phyloP scores from a whole-genome alignment of 257 asterid genomes.

The Primulina huaijiensis region DNA sequence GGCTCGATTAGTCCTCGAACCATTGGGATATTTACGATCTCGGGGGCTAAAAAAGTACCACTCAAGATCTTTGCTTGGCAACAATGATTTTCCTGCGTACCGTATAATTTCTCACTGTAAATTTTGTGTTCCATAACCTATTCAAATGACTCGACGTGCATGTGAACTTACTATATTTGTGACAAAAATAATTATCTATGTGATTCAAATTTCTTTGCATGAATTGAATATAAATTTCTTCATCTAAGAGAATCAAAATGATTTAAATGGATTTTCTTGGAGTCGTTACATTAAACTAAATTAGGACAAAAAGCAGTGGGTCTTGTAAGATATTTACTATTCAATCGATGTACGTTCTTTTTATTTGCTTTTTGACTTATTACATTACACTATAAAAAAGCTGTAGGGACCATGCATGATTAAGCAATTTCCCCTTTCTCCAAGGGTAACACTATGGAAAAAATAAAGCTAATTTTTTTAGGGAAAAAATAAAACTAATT shows the following conservation, averaged over 20 bases:
- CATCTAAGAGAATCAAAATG: neutral
- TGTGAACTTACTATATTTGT: neutral
- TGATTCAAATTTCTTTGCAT: neutral
- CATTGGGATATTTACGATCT: conserved; percentile 94
- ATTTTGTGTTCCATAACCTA: neutral
- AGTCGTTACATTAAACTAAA: neutral
- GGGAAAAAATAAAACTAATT: no score
- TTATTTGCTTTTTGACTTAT: conserved; percentile 31
- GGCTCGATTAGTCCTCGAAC: conserved; percentile 93
- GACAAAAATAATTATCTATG: neutral
- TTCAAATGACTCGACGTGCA: neutral
- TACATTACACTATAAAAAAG: conserved; percentile 40
- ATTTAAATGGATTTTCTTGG: neutral
- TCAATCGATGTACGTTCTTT: neutral
- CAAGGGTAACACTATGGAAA: neutral
- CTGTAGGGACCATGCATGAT: conserved; percentile 50
- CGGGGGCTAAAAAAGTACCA: conserved; percentile 98
- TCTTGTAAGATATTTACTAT: conserved; percentile 21
- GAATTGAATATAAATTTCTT: neutral
- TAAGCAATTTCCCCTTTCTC: neutral
- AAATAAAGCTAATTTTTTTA: conserved; percentile 8
- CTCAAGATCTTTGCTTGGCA: conserved; percentile 97
- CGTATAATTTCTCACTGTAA: no score
- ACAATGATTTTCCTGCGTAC: conserved; percentile 68
- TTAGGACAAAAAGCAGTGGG: conserved; percentile 29